Base-by-base conservation (phyloP, 2,329 filamentous ascomycete genomes). In the Chaetomium olivaceum region DNA sequence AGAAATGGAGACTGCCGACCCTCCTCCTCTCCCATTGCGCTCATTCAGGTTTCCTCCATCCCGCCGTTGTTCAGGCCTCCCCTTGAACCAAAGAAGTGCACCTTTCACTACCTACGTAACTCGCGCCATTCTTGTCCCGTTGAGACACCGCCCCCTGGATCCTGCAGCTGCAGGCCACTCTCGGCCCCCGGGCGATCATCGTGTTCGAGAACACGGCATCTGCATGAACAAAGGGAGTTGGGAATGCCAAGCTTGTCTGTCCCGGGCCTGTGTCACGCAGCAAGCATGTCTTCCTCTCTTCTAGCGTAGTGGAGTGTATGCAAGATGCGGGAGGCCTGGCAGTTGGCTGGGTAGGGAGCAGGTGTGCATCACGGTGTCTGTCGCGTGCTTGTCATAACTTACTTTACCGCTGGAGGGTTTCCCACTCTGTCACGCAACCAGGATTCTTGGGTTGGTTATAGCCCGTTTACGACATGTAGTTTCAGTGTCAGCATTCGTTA, bases 151-250 rank as follows among this genome's bases (percentile, higher is more conserved):
- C 33, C 33, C 61, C 43, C 56, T 58, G 52, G 48, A 57, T 58
- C 52, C 5, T 66, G 64, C 58, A 62, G 62, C 33, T 39, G 54
- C 54, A 16, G 46, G 43, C 25, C 63, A 11, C 31, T 23, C 23
- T 57, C 58, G 54, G 58, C 54, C 58, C 58, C 58, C 58, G 63
- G 21, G 23, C 27, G 63, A 65, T 65, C 63, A 12, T 46, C 58
- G 54, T 39, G 14, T 61, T 61, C 58, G 58, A 54, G 52, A 61
- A 54, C 58, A 61, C 63, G 36, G 23, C 62, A 60, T 60, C 43
- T 57, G 58, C 63, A 64, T 64, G 63, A 43, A 61, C 9, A 43
- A 39, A 39, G 48, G 46, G 23, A n/a, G 46, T 27, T 52, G 46
- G 52, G 21, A 63, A 61, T 65, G 59, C 60, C 60, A 66, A 39